These are phyloP conservation scores for Voacanga thouarsii DNA, from an alignment of 257 asterid species.

Conservation along the genomic window DNA sequence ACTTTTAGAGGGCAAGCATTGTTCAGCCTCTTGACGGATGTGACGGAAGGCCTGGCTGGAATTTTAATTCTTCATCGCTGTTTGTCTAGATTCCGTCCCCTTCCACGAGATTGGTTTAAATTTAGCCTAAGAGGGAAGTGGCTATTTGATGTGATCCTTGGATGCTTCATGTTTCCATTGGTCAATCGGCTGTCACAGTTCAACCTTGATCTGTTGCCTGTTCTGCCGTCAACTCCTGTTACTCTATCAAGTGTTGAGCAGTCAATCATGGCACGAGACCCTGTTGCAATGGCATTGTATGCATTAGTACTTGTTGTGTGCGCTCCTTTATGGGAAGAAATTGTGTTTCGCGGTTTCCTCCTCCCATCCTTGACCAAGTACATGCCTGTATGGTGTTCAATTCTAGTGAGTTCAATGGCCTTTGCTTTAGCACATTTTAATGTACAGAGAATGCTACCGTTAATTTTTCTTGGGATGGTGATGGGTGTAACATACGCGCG, in stretches of 20 bases:
- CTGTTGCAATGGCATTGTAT: slow-evolving; percentile 80
- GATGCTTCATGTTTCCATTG: slow-evolving; percentile 86
- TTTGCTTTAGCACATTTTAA: slow-evolving; percentile 94
- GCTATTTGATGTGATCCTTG: slow-evolving; percentile 65
- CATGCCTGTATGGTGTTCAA: slow-evolving; percentile 95
- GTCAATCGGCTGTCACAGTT: slow-evolving; percentile 85
- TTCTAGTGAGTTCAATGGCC: slow-evolving; percentile 76
- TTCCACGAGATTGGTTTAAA: slow-evolving; percentile 85
- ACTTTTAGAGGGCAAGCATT: slow-evolving; percentile 88
- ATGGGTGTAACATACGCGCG: slow-evolving; percentile 85
- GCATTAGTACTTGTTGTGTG: slow-evolving; percentile 84
- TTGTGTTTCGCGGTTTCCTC: slow-evolving; percentile 87
- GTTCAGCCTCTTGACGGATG: slow-evolving; percentile 93
- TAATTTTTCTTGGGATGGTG: slow-evolving; percentile 87
- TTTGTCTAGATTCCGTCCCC: slow-evolving; percentile 73
- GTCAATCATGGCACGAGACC: slow-evolving; percentile 86
- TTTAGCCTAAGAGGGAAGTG: slow-evolving; percentile 79
- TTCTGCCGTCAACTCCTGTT: slow-evolving; percentile 74
- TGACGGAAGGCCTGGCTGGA: slow-evolving; percentile 91
- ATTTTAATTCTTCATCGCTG: slow-evolving; percentile 73
- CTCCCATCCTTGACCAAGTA: slow-evolving; percentile 88
- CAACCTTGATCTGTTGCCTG: slow-evolving; percentile 70
- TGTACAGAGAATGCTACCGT: slow-evolving; percentile 89
- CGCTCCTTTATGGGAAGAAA: slow-evolving; percentile 97
- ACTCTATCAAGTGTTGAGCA: slow-evolving; percentile 87